phyloP scores from a whole-genome alignment of 257 asterid genomes.

The Lithospermum erythrorhizon region DNA sequence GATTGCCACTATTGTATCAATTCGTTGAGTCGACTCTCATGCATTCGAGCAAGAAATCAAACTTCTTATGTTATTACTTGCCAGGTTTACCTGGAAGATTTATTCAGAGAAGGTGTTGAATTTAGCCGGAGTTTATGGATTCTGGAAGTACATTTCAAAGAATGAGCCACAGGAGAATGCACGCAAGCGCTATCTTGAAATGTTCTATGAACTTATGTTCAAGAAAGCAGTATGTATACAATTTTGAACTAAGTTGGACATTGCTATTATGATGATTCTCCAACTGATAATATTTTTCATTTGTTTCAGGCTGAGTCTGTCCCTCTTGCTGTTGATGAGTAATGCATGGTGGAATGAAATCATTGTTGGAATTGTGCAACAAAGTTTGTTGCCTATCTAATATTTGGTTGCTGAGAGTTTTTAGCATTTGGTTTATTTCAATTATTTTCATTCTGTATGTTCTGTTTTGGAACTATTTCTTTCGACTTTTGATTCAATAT shows the following conservation, averaged over 20 bases:
- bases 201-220: constrained; percentile 11
- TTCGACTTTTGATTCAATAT: no score
- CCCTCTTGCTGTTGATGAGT: constrained; percentile 15
- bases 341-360: background rate
- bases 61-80: background rate
- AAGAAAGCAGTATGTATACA: constrained; percentile 7
- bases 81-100: constrained; percentile 13
- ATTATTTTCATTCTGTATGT: background rate
- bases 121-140: constrained; percentile 10
- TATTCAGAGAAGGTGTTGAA: constrained; percentile 13
- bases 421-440: no score
- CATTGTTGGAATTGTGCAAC: background rate
- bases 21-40: background rate
- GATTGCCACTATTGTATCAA: background rate
- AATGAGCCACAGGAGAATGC: constrained; percentile 7
- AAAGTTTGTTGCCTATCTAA: background rate
- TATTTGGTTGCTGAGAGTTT: no score
- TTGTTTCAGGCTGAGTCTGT: constrained; percentile 9
- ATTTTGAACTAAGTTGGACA: background rate
- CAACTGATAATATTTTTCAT: background rate
- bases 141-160: constrained; percentile 11
- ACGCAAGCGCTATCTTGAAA: constrained; percentile 9
- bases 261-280: background rate
- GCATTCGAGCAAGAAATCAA: background rate
- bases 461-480: background rate